Conservation (phyloP, 2,329 filamentous ascomycete genomes). For the Phialemoniopsis sp. region DNA sequence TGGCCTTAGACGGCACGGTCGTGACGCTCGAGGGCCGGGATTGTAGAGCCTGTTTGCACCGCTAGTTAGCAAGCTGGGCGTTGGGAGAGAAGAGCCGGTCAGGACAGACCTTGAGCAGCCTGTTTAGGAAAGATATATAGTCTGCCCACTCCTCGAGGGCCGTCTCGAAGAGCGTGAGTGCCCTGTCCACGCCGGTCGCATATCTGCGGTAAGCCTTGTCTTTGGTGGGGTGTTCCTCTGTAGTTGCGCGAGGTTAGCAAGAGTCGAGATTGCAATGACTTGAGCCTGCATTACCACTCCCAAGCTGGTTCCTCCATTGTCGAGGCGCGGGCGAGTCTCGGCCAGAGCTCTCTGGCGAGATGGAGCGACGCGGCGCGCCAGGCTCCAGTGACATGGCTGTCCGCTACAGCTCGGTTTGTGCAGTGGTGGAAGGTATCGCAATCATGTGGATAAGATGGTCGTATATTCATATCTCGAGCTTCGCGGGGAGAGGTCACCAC, state of each 20-base stretch:
- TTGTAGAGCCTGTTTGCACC: slow-evolving; percentile 70
- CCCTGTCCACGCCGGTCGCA: slow-evolving; percentile 81
- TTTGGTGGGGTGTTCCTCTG: slow-evolving; percentile 53
- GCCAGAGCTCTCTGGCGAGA: slow-evolving; percentile 80
- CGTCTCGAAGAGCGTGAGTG: slow-evolving; percentile 85
- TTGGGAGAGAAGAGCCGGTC: background rate
- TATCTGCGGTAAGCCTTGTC: slow-evolving; percentile 81
- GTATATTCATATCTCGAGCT: too few relatives aligned
- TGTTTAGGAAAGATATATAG: slow-evolving; percentile 94
- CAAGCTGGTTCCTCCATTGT: slow-evolving; percentile 73
- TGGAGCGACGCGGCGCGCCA: slow-evolving; percentile 49
- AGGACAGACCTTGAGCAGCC: slow-evolving; percentile 71
- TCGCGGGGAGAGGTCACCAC: too few relatives aligned
- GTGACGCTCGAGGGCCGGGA: slow-evolving; percentile 69
- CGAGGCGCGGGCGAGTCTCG: slow-evolving; percentile 71
- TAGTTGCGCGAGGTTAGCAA: background rate
- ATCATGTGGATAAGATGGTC: too few relatives aligned
- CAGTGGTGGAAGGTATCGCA: too few relatives aligned
- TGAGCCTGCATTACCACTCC: slow-evolving; percentile 56
- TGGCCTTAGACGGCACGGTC: slow-evolving; percentile 74
- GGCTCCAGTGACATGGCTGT: slow-evolving; percentile 61
- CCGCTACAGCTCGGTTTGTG: too few relatives aligned
- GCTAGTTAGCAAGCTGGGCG: background rate
- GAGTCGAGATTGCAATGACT: background rate
- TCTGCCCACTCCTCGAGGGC: slow-evolving; percentile 98